Evolutionary conservation across 371 early-diverging fungal genomes (phyloP).

Genomic region (Mortierella sp.): DNA sequence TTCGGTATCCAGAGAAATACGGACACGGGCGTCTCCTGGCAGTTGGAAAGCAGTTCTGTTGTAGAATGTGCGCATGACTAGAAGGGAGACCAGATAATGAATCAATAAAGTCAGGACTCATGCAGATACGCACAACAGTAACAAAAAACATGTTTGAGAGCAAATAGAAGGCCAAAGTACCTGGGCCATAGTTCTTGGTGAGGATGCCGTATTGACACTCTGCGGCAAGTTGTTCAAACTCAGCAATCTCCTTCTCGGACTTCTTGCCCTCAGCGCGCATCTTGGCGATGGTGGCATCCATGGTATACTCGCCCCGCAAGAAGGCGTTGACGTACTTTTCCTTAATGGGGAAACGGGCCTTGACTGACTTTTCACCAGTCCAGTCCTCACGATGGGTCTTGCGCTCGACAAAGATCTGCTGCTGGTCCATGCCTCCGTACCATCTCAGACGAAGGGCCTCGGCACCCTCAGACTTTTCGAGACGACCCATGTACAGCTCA

Average conservation of each 20-base stretch:
- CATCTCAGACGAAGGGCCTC: constrained; percentile 94
- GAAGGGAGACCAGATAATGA: background rate
- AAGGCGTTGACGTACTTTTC: constrained; percentile 94
- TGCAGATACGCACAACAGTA: too few species aligned
- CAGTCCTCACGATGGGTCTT: constrained; percentile 98
- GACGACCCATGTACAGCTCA: constrained; percentile 91
- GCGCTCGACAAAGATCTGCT: constrained; percentile 95
- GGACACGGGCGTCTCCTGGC: constrained; percentile 98
- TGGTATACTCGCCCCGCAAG: constrained; percentile 83
- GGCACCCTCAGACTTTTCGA: constrained; percentile 95
- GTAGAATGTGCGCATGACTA: constrained; percentile 95
- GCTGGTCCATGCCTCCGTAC: constrained; percentile 75
- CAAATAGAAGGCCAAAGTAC: constrained; percentile 51
- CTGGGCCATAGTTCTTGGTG: constrained; percentile 86
- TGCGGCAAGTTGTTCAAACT: constrained; percentile 78
- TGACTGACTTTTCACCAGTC: constrained; percentile 95
- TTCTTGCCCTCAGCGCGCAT: constrained; percentile 81
- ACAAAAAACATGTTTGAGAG: background rate
- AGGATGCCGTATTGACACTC: constrained; percentile 89
- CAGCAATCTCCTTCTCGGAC: constrained; percentile 84
- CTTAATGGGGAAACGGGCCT: constrained; percentile 95
- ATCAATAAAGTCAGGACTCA: background rate
- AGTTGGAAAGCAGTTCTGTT: constrained; percentile 99
- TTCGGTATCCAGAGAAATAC: constrained; percentile 99
- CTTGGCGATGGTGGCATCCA: constrained; percentile 83